Conservation (phyloP, 2,329 filamentous ascomycete genomes). For the Cercospora beticola region DNA sequence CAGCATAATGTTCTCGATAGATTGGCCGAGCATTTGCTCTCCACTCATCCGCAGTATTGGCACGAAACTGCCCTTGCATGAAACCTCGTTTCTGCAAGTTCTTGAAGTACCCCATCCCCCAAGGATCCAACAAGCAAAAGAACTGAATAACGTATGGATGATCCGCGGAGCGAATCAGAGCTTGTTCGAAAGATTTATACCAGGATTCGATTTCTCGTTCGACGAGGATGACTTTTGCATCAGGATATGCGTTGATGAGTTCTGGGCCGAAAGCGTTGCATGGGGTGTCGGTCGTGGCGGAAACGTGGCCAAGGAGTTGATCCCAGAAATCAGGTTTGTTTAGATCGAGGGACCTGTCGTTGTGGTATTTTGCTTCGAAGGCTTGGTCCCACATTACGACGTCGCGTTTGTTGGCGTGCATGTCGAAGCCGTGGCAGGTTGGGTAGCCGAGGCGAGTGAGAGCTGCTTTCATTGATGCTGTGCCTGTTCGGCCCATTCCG, state of each 20-base stretch:
- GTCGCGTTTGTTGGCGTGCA: constrained; percentile 56
- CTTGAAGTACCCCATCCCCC: background rate
- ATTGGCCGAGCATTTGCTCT: constrained; percentile 17
- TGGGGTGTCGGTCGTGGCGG: constrained; percentile 38
- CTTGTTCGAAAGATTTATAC: constrained; percentile 22
- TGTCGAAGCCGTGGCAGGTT: constrained; percentile 27
- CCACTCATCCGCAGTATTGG: constrained; percentile 15
- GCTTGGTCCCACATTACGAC: constrained; percentile 67
- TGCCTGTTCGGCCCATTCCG: constrained; percentile 29
- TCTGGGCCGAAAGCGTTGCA: constrained; percentile 38
- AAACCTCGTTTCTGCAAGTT: constrained; percentile 15
- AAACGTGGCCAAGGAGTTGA: constrained; percentile 35
- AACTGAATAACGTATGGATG: background rate
- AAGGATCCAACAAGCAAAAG: constrained; percentile 4
- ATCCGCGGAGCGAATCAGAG: constrained; percentile 17
- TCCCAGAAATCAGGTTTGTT: constrained; percentile 31
- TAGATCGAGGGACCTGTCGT: constrained; percentile 10
- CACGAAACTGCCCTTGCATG: constrained; percentile 22
- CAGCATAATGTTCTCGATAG: constrained; percentile 23
- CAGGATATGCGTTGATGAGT: constrained; percentile 35
- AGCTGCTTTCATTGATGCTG: constrained; percentile 26
- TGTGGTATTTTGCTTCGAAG: constrained; percentile 52
- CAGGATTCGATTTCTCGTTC: constrained; percentile 27
- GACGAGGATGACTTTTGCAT: constrained; percentile 29
- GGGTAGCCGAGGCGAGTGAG: constrained; percentile 26